Base-by-base conservation (phyloP, 495 filamentous ascomycete genomes). In the Xylaria cubensis region DNA sequence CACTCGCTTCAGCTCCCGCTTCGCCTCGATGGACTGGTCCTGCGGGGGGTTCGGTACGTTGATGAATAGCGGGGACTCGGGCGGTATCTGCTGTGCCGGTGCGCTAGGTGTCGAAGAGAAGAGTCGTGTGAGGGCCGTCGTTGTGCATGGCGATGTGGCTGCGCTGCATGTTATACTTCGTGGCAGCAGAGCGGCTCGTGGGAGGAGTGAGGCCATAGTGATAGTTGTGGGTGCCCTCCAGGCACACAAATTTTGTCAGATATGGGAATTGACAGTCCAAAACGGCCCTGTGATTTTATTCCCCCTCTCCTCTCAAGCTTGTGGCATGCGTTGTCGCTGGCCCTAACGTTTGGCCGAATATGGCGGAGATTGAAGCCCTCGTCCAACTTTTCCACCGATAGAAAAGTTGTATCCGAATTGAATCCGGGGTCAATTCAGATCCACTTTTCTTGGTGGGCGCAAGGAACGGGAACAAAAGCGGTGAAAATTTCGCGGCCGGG, bases 21-120 rank as follows among this genome's bases (percentile, higher is more conserved):
- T 75, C 6, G 73, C 80, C 48, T 77, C 79, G 61, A 74, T 67
- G 46, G 82, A 80, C 34, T 79, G 74, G 61, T 82, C 79, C 42
- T 86, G 85, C 0, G 83, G 82, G 39, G 83, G 84, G 64, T 81
- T 81, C 32, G 82, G 83, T 19, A 86, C 44, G 64, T 76, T 80
- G 77, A 86, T 82, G 82, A 80, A 86, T 15, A 74, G 73, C 10
- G 85, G 84, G 9, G 84, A 85, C 48, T 86, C 83, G 50, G 85
- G 84, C 0, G 85, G 85, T 62, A 84, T 72, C 21, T 56, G 72
- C 58, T 67, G 73, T 2, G 19, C 21, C 8, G 64, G 4, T 15
- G 19, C n/a, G 19, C 58, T 26, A 50, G 74, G 53, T 24, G 64
- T 76, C 39, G 64, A 50, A 64, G 73, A 74, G 74, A 72, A 71